phyloP scores from a whole-genome alignment of 2,329 filamentous ascomycete genomes.

The Plectosphaerella cucumerina region DNA sequence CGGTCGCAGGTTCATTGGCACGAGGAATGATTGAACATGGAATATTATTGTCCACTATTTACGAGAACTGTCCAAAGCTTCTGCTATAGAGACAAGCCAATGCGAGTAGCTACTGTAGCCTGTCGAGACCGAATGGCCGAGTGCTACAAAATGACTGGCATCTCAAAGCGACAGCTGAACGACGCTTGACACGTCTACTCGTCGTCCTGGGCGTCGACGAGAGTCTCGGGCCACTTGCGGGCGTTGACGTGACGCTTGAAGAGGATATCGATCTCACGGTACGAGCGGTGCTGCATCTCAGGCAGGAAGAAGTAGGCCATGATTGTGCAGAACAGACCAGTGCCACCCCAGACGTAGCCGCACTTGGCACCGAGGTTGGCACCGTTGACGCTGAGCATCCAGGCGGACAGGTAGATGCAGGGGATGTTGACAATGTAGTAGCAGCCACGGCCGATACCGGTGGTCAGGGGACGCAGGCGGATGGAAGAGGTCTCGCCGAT shows the following conservation, averaged over 20 bases:
- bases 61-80: not conserved
- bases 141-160: not conserved
- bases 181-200: slow-evolving; percentile 39
- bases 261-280: slow-evolving; percentile 58
- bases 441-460: slow-evolving; percentile 57
- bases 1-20: too few relatives aligned
- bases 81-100: not conserved
- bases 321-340: slow-evolving; percentile 50
- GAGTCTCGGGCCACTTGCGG: slow-evolving; percentile 51
- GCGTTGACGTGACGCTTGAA: slow-evolving; percentile 50
- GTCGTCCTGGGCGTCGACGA: slow-evolving; percentile 55
- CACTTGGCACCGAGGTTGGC: slow-evolving; percentile 48
- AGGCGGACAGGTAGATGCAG: slow-evolving; percentile 58
- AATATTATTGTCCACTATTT: not conserved
- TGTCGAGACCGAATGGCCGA: not conserved
- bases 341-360: slow-evolving; percentile 57
- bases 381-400: slow-evolving; percentile 53
- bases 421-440: slow-evolving; percentile 65
- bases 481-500: slow-evolving; percentile 64
- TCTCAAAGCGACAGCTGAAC: not conserved
- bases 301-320: slow-evolving; percentile 45
- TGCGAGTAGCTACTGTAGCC: not conserved
- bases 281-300: slow-evolving; percentile 55
- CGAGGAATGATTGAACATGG: too few relatives aligned
- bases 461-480: slow-evolving; percentile 61